Conservation (phyloP, 495 filamentous ascomycete species). For the Recurvomyces mirabilis region DNA sequence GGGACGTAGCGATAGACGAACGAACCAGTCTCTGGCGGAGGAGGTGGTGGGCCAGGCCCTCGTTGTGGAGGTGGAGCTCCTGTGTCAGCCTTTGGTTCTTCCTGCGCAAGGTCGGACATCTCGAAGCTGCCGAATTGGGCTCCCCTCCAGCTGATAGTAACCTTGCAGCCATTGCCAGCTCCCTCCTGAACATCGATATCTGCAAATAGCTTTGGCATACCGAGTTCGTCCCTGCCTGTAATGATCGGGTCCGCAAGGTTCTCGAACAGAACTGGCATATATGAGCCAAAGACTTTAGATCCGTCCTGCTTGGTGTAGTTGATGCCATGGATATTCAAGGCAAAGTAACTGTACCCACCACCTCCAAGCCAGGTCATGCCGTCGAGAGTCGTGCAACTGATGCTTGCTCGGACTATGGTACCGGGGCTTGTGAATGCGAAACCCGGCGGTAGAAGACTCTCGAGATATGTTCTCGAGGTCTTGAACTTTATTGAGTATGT, state of each 20-base stretch:
- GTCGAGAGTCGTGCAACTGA: conserved; percentile 38
- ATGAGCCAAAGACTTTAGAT: conserved; percentile 37
- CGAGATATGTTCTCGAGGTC: conserved; percentile 45
- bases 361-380: conserved; percentile 47
- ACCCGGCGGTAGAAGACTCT: conserved; percentile 42
- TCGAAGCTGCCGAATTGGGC: conserved; percentile 5
- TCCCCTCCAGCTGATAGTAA: conserved; percentile 11
- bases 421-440: conserved; percentile 36
- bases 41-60: conserved; percentile 9
- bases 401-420: conserved; percentile 41
- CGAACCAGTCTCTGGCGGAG: conserved; percentile 29
- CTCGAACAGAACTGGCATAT: conserved; percentile 45
- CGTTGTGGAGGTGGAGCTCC: not conserved
- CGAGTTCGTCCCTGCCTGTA: conserved; percentile 5
- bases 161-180: conserved; percentile 14
- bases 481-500: conserved; percentile 47
- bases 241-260: conserved; percentile 40
- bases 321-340: conserved; percentile 48
- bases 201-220: conserved; percentile 36
- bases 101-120: not conserved
- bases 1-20: conserved; percentile 40
- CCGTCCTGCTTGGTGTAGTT: conserved; percentile 43
- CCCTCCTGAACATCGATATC: conserved; percentile 36
- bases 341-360: conserved; percentile 43
- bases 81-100: not conserved